Conservation (phyloP, 1,139 yeast genomes). For the Zygosaccharomyces pseudobailii region DNA sequence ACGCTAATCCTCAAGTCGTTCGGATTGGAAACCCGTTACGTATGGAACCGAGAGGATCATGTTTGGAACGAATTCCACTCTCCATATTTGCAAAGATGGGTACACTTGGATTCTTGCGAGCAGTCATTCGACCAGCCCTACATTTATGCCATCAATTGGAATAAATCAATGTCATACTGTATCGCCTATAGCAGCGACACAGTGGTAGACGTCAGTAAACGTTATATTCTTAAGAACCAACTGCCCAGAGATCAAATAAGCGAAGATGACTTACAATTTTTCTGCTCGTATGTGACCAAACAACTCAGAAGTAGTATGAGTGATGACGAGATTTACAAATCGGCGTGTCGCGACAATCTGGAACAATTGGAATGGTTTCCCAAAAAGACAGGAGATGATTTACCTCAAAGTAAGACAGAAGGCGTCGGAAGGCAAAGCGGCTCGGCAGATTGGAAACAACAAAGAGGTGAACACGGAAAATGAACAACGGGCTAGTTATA, state of each 20-base stretch:
- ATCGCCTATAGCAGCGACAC: slow-evolving; percentile 63
- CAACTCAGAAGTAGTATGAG: slow-evolving; percentile 35
- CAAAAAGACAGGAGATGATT: slow-evolving; percentile 5
- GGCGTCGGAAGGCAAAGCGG: slow-evolving; percentile 67
- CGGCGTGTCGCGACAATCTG: slow-evolving; percentile 38
- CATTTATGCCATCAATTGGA: slow-evolving; percentile 82
- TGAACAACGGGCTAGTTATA: slow-evolving; percentile 9
- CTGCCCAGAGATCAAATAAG: slow-evolving; percentile 48
- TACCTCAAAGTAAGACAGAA: slow-evolving; percentile 8
- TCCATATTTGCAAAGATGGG: slow-evolving; percentile 57
- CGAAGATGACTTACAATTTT: slow-evolving; percentile 39
- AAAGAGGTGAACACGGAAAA: slow-evolving; percentile 72
- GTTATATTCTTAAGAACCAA: slow-evolving; percentile 55
- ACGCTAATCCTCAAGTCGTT: slow-evolving; percentile 63
- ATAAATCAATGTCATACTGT: slow-evolving; percentile 84
- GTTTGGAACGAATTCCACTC: slow-evolving; percentile 95
- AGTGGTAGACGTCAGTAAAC: slow-evolving; percentile 60
- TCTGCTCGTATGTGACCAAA: slow-evolving; percentile 41
- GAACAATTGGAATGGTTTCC: slow-evolving; percentile 38
- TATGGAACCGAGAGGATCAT: slow-evolving; percentile 91
- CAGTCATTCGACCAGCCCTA: slow-evolving; percentile 76
- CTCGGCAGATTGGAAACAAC: slow-evolving; percentile 61
- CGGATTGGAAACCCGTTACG: slow-evolving; percentile 59
- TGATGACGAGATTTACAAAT: slow-evolving; percentile 33
- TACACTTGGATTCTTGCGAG: slow-evolving; percentile 88